A percentile compares a stretch with the other conserved stretches of the same genome.
Evolutionary conservation across 345 rosid genomes (phyloP).

Genomic region (Cardamine occulta): DNA sequence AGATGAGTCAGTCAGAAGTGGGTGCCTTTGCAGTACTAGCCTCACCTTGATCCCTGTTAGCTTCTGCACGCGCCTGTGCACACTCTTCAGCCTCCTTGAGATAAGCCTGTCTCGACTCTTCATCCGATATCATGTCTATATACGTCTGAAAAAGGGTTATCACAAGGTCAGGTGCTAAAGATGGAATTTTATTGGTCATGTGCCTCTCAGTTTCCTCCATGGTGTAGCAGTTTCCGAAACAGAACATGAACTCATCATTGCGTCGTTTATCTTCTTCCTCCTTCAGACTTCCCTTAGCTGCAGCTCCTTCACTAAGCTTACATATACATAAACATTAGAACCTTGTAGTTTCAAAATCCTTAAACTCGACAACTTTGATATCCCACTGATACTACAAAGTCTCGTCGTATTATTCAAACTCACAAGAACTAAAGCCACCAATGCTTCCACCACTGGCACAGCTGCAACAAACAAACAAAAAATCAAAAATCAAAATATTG

Average conservation of each 20-base stretch:
- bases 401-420: too few relatives aligned
- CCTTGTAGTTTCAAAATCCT: too few relatives aligned
- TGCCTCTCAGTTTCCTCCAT: neutral
- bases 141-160: neutral
- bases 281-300: too few relatives aligned
- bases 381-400: too few relatives aligned
- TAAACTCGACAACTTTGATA: too few relatives aligned
- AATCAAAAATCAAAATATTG: conserved; percentile 16
- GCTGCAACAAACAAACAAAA: conserved; percentile 48
- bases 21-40: neutral
- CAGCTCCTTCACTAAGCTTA: too few relatives aligned
- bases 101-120: neutral
- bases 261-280: neutral
- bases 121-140: neutral
- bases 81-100: neutral
- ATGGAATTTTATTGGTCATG: neutral
- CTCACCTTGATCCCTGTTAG: neutral
- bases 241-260: neutral
- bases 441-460: conserved; percentile 92
- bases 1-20: neutral
- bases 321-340: too few relatives aligned
- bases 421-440: conserved; percentile 85
- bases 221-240: neutral
- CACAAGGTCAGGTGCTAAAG: neutral
- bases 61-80: neutral